Base-by-base conservation (phyloP, 2,329 filamentous ascomycete species). In the Exophiala xenobiotica region DNA sequence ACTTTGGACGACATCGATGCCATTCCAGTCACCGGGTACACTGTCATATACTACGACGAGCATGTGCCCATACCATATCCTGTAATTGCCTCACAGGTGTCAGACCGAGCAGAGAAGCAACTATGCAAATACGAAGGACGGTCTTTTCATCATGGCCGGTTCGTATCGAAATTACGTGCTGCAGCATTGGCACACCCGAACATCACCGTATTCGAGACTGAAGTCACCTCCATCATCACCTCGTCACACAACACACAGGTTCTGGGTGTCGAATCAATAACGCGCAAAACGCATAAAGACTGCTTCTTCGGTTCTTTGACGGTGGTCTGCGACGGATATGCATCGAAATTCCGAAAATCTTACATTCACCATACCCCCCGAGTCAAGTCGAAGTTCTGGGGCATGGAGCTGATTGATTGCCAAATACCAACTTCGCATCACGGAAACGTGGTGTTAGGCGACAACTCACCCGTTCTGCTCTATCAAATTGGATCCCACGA, bases 401-500 rank as follows among this genome's bases (percentile, higher is more conserved):
- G 86, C 8, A 80, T 99, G 26, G 92, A 99, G 69, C 80, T 99
- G 57, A 88, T 93, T 65, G 91, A 97, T 68, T 89, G 88, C 50
- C 78, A 85, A 19, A 80, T 97, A 7, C 89, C 90, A 2, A 77
- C 80, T 46, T 81, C 84, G 1, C 76, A 83, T 56, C 88, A 89
- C 67, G 93, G 92, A 16, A 90, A 95, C 70, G 92, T 99, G 59
- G 78, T 96, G 48, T 87, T 99, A 56, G 86, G 86, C 63, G 81
- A 88, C 58, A 80, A 82, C 39, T 76, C 83, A 0, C 92, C 93
- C 0, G 83, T 96, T 26, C 83, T 99, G 19, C 81, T 99, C 52
- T 99, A 99, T 76, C 93, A 97, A 73, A 99, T 99, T 67, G 92
- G 93, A 65, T 87, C 89, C 3, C 91, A 87, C 72, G 93, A 97